phyloP scores from a whole-genome alignment of 768 basidiomycete genomes.

The Tricholoma matsutake region DNA sequence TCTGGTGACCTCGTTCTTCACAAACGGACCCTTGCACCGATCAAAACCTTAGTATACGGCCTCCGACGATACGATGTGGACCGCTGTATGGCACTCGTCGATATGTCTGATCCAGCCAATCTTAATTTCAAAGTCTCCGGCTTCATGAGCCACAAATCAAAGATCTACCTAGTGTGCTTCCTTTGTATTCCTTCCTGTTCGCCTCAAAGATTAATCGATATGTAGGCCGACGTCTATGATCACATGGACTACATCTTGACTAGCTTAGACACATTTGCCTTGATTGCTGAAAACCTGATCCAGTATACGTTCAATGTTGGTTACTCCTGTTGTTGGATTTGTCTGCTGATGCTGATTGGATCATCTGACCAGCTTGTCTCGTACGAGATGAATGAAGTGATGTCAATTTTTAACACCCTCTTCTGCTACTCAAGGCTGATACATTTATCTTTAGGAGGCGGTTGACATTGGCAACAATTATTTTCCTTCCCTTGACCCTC shows the following conservation, averaged over 20 bases:
- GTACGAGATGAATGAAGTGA: conserved; percentile 74
- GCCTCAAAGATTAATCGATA: not conserved
- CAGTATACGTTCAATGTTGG: conserved; percentile 72
- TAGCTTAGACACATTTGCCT: conserved; percentile 71
- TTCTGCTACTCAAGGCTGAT: not conserved
- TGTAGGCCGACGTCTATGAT: conserved; percentile 69
- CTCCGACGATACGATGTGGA: conserved; percentile 69
- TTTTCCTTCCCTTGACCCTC: conserved; percentile 67
- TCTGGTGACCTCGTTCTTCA: conserved; percentile 72
- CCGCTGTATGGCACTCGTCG: conserved; percentile 56
- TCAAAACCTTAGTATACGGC: conserved; percentile 67
- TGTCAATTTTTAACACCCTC: conserved; percentile 35
- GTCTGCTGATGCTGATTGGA: not conserved
- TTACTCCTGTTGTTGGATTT: conserved; percentile 5
- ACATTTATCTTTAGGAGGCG: conserved; percentile 43
- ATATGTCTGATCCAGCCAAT: conserved; percentile 38
- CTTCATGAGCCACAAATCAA: conserved; percentile 66
- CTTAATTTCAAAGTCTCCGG: conserved; percentile 44
- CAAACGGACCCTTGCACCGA: conserved; percentile 70
- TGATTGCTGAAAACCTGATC: conserved; percentile 69
- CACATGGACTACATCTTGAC: conserved; percentile 72
- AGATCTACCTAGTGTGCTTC: conserved; percentile 57
- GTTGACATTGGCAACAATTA: conserved; percentile 64
- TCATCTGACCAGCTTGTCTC: conserved; percentile 52
- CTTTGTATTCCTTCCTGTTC: not conserved